Conservation (phyloP, 768 basidiomycete species). For the Baorangia bicolor region DNA sequence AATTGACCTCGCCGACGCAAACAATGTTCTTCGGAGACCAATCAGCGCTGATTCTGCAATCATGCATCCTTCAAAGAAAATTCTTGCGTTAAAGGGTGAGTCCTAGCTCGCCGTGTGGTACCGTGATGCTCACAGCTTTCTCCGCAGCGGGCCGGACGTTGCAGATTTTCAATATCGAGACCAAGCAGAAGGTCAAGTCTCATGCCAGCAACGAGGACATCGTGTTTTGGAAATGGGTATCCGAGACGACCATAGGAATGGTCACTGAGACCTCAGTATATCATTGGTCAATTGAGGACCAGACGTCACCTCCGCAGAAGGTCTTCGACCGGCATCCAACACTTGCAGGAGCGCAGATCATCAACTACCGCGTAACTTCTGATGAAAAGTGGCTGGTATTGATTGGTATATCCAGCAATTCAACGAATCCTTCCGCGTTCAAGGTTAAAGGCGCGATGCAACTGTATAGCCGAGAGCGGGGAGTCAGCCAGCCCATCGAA, state of each 20-base stretch:
- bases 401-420: slow-evolving; percentile 90
- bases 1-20: slow-evolving; percentile 95
- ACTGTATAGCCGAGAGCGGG: slow-evolving; percentile 88
- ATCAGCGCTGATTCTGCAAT: slow-evolving; percentile 99
- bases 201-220: slow-evolving; percentile 93
- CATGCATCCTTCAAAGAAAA: slow-evolving; percentile 97
- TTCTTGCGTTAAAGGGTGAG: slow-evolving; percentile 88
- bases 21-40: slow-evolving; percentile 93
- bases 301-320: slow-evolving; percentile 81
- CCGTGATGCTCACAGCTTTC: slow-evolving; percentile 2
- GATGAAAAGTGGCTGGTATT: slow-evolving; percentile 99
- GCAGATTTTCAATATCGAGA: slow-evolving; percentile 97
- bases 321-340: slow-evolving; percentile 95
- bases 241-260: slow-evolving; percentile 86
- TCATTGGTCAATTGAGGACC: slow-evolving; percentile 83
- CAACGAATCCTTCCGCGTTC: slow-evolving; percentile 92
- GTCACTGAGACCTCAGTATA: slow-evolving; percentile 92
- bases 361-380: slow-evolving; percentile 90
- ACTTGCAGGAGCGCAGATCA: slow-evolving; percentile 94
- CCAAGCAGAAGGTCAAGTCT: slow-evolving; percentile 96
- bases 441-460: slow-evolving; percentile 99
- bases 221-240: slow-evolving; percentile 99
- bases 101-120: not conserved
- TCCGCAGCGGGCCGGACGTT: slow-evolving; percentile 83
- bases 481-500: slow-evolving; percentile 96